These are phyloP conservation scores for Phtheirospermum japonicum DNA, from an alignment of 257 asterid species.

Conservation along the genomic window DNA sequence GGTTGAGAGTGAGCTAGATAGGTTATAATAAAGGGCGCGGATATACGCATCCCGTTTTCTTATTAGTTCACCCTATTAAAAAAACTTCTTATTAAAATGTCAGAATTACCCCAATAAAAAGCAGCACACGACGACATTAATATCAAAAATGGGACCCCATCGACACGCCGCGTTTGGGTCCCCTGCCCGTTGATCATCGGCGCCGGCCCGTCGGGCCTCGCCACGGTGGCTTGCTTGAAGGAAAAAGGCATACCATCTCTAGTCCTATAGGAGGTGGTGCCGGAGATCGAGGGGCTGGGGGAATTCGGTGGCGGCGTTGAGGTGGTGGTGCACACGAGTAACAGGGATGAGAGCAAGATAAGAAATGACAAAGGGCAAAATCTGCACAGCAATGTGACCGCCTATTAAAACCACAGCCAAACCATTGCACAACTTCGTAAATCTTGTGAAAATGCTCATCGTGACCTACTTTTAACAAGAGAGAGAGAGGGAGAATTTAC, in stretches of 20 bases:
- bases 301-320: slow-evolving; percentile 50
- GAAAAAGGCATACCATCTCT: slow-evolving; percentile 51
- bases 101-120: too few relatives aligned
- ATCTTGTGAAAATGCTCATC: slow-evolving; percentile 49
- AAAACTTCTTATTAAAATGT: too few relatives aligned
- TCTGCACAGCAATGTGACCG: slow-evolving; percentile 77
- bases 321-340: slow-evolving; percentile 61
- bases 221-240: slow-evolving; percentile 61
- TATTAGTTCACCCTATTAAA: too few relatives aligned
- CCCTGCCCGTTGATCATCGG: slow-evolving; percentile 63
- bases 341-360: slow-evolving; percentile 94
- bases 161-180: slow-evolving; percentile 42
- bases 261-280: slow-evolving; percentile 60
- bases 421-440: slow-evolving; percentile 87
- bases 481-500: neutral
- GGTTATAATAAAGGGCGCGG: too few relatives aligned
- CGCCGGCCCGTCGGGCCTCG: slow-evolving; percentile 75
- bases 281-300: slow-evolving; percentile 54
- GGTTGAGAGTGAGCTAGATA: too few relatives aligned
- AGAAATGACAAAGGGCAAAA: slow-evolving; percentile 65
- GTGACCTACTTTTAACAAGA: slow-evolving; percentile 13
- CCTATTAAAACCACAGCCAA: slow-evolving; percentile 71
- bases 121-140: slow-evolving; percentile 11
- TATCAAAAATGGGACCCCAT: slow-evolving; percentile 2
- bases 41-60: too few relatives aligned